Evolutionary conservation across 2,329 filamentous ascomycete genomes (phyloP).

Genomic region (Hypoxylon sp.): DNA sequence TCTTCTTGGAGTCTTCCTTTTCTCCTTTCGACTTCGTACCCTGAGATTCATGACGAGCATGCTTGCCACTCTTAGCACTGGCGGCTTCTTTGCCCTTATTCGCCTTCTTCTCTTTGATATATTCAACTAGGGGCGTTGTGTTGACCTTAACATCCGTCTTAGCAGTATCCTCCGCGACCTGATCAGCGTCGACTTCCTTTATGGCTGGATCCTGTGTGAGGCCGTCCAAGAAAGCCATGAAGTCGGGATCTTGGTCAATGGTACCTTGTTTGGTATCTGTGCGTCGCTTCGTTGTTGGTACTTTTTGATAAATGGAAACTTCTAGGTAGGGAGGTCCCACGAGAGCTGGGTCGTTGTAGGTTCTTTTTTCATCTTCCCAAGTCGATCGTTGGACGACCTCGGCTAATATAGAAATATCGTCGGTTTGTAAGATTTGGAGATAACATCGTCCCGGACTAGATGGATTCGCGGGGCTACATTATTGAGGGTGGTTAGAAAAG

Average conservation of each 20-base stretch:
- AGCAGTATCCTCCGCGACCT: slow-evolving; percentile 63
- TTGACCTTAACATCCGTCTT: slow-evolving; percentile 74
- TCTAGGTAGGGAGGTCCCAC: slow-evolving; percentile 85
- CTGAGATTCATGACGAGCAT: slow-evolving; percentile 68
- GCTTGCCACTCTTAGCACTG: slow-evolving; percentile 69
- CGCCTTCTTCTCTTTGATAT: slow-evolving; percentile 91
- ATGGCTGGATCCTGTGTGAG: slow-evolving; percentile 76
- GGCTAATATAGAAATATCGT: slow-evolving; percentile 76
- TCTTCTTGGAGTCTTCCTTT: slow-evolving; percentile 66
- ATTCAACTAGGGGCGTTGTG: slow-evolving; percentile 91
- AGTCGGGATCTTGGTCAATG: slow-evolving; percentile 96
- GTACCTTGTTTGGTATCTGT: slow-evolving; percentile 90
- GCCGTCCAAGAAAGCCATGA: slow-evolving; percentile 91
- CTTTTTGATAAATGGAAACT: slow-evolving; percentile 85
- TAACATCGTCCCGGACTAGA: slow-evolving; percentile 87
- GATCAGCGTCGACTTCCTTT: slow-evolving; percentile 64
- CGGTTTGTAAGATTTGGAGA: slow-evolving; percentile 81
- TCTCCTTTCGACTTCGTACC: slow-evolving; percentile 63
- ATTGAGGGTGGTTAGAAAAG: slow-evolving; percentile 15
- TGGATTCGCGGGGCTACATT: slow-evolving; percentile 81
- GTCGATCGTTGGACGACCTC: slow-evolving; percentile 76
- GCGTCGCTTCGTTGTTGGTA: slow-evolving; percentile 80
- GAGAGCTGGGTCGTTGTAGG: slow-evolving; percentile 78
- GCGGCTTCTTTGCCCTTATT: slow-evolving; percentile 73
- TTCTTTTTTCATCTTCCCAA: slow-evolving; percentile 88